A percentile compares a stretch with the other conserved stretches of the same genome.
These are phyloP conservation scores for Kondoa subrosea DNA, from an alignment of 768 basidiomycete species.

Conservation along the genomic window DNA sequence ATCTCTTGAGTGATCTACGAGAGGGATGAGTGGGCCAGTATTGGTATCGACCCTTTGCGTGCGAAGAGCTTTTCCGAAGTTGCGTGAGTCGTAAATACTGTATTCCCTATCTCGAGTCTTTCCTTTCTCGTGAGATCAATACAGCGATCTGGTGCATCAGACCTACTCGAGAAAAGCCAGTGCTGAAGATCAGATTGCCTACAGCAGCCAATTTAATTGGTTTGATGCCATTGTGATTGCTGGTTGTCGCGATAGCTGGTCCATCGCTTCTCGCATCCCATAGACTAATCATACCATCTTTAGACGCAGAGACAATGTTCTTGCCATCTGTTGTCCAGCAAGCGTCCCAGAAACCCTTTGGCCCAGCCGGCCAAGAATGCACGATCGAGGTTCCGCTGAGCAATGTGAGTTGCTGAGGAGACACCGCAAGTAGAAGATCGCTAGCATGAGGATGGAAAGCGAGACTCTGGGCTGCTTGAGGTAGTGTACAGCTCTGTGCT, in stretches of 20 bases:
- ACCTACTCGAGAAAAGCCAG: not conserved
- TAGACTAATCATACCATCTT: not conserved
- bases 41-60: constrained; percentile 30
- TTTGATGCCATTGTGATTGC: constrained; percentile 8
- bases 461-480: not conserved
- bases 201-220: constrained; percentile 6
- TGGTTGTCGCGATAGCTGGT: not conserved
- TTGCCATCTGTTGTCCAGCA: not conserved
- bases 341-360: constrained; percentile 13
- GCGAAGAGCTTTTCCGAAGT: constrained; percentile 20
- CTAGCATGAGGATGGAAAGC: not conserved
- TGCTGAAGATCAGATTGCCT: constrained; percentile 2
- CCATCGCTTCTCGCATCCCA: constrained; percentile 1
- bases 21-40: constrained; percentile 28
- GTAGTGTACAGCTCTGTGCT: not conserved
- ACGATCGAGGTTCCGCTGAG: constrained; percentile 17
- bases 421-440: not conserved
- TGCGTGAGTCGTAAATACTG: constrained; percentile 26
- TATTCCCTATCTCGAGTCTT: constrained; percentile 31
- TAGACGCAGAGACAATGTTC: constrained; percentile 17
- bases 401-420: constrained; percentile 1
- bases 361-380: not conserved
- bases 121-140: not conserved
- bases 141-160: not conserved
- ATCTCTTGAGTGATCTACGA: constrained; percentile 29